Evolutionary conservation across 345 rosid species (phyloP).

Genomic region (Bruguiera gymnorhiza): DNA sequence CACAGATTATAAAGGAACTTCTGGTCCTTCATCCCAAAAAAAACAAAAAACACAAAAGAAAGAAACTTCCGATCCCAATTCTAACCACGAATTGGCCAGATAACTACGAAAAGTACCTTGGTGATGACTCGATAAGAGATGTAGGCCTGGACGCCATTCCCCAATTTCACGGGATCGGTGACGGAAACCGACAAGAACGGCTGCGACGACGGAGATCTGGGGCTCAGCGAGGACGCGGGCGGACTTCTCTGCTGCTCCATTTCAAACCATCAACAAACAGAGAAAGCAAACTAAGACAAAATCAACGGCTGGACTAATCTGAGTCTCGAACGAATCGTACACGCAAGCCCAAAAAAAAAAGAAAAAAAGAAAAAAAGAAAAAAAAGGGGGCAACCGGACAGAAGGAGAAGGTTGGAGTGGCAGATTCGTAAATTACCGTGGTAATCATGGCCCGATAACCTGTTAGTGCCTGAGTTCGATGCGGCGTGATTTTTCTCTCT

Average conservation of each 20-base stretch:
- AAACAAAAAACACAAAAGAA: neutral
- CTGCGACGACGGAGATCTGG: constrained; percentile 77
- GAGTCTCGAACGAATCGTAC: neutral
- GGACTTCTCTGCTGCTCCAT: constrained; percentile 67
- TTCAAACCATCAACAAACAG: constrained; percentile 8
- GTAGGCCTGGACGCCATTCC: constrained; percentile 94
- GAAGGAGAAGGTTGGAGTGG: constrained; percentile 5
- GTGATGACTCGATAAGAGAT: constrained; percentile 93
- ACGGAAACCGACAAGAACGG: constrained; percentile 75
- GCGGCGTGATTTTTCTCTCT: too few species aligned
- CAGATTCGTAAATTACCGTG: constrained; percentile 20
- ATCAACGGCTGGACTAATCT: neutral
- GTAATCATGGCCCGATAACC: constrained; percentile 18
- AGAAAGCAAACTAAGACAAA: neutral
- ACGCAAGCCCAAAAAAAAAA: neutral
- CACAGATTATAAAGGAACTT: neutral
- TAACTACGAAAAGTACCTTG: constrained; percentile 45
- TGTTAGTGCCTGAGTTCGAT: too few species aligned
- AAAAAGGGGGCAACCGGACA: neutral
- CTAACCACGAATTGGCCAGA: neutral
- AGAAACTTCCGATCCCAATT: neutral
- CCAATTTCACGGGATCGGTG: constrained; percentile 95
- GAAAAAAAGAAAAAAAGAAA: neutral
- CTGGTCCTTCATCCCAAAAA: neutral
- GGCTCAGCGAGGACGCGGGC: constrained; percentile 67